Evolutionary conservation across 148 eudicot species (phyloP).

Genomic region (Rhododendron ferrugineum): DNA sequence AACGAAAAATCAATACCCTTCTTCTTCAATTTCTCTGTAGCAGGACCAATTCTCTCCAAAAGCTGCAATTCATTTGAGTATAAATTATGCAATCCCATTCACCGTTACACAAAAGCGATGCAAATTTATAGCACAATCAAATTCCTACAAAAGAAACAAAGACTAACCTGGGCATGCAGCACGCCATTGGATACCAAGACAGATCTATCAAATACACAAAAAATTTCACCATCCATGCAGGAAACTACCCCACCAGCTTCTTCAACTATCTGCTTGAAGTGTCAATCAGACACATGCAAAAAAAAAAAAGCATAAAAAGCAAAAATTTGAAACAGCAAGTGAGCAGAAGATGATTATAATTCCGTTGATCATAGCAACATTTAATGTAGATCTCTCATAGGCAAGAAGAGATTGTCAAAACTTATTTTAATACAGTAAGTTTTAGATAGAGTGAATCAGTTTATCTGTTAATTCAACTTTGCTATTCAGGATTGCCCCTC

Average conservation of each 20-base stretch:
- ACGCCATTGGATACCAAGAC: conserved; percentile 82
- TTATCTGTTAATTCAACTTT: not conserved
- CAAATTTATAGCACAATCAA: not conserved
- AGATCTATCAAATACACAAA: conserved; percentile 86
- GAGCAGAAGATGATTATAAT: not conserved
- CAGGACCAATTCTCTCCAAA: conserved; percentile 74
- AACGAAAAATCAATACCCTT: conserved; percentile 76
- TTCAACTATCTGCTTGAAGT: conserved; percentile 76
- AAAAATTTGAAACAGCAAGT: not conserved
- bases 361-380: not conserved
- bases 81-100: not conserved
- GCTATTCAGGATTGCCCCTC: not conserved
- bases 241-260: conserved; percentile 96
- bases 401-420: not conserved
- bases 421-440: not conserved
- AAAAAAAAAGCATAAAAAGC: not conserved
- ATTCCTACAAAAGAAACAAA: not conserved
- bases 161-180: conserved; percentile 70
- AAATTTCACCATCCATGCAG: conserved; percentile 86
- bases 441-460: not conserved
- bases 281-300: not conserved
- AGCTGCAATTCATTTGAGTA: conserved; percentile 48
- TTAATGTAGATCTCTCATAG: not conserved
- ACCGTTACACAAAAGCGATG: not conserved
- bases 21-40: conserved; percentile 80